Evolutionary conservation across 2,329 filamentous ascomycete genomes (phyloP).

Genomic region (Fusarium sp.): DNA sequence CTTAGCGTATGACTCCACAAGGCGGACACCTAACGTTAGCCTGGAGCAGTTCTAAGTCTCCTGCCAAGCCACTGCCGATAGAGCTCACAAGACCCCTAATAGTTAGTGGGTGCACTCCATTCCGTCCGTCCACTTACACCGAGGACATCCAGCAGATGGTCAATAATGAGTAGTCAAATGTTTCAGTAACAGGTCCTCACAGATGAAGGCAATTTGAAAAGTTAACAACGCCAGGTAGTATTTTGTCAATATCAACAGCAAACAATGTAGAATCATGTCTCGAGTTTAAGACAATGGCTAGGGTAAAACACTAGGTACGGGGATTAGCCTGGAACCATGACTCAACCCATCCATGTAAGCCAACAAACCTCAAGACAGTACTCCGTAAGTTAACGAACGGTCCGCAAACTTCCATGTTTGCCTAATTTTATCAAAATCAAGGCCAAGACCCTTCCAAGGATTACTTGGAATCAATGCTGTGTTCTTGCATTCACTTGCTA

Average conservation of each 20-base stretch:
- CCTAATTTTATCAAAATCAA: background rate
- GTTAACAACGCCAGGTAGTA: background rate
- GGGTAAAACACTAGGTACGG: background rate
- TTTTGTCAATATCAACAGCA: background rate
- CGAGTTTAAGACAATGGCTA: background rate
- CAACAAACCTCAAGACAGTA: constrained; percentile 4
- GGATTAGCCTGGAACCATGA: background rate
- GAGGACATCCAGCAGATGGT: background rate
- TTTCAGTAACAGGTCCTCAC: background rate
- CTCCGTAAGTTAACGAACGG: background rate
- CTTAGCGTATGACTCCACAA: constrained; percentile 4
- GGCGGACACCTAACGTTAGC: background rate
- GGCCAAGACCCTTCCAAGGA: background rate
- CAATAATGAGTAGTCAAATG: background rate
- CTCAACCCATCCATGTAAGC: background rate
- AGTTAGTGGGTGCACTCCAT: constrained; percentile 4
- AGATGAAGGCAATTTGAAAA: background rate
- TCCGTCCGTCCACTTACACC: background rate
- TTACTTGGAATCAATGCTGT: constrained; percentile 9
- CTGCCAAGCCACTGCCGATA: constrained; percentile 34
- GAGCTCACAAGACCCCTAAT: constrained; percentile 19
- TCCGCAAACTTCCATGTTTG: constrained; percentile 1
- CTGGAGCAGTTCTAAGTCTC: background rate
- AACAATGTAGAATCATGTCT: background rate
- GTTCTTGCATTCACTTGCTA: constrained; percentile 7